phyloP scores from a whole-genome alignment of 2,329 filamentous ascomycete genomes.

The Pseudocercospora eumusae region DNA sequence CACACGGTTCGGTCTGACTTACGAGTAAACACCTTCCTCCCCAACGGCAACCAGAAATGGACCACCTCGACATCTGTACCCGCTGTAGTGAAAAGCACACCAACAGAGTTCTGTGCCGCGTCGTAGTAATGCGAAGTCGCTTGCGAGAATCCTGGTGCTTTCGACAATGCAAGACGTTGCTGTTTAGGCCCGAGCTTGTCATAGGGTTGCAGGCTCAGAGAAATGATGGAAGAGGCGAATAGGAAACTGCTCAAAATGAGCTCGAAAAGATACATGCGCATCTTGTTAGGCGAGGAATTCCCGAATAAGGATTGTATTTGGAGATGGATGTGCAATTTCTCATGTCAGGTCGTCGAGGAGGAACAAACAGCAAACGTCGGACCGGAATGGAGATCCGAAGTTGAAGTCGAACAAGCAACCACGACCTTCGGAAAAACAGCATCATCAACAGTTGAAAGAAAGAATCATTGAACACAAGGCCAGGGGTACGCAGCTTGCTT shows the following conservation, averaged over 20 bases:
- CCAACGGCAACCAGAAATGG: constrained; percentile 39
- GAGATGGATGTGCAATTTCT: too few species aligned
- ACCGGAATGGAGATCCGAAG: neutral
- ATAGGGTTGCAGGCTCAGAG: neutral
- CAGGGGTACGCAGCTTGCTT: constrained; percentile 1
- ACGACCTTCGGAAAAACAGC: neutral
- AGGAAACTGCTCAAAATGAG: neutral
- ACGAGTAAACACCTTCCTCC: constrained; percentile 34
- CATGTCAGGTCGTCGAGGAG: too few species aligned
- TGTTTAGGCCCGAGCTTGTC: constrained; percentile 6
- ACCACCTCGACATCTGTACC: constrained; percentile 24
- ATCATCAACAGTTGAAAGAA: neutral
- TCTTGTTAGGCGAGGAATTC: constrained; percentile 1
- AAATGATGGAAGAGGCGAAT: constrained; percentile 1
- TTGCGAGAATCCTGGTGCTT: neutral
- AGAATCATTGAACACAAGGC: neutral
- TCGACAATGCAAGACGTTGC: constrained; percentile 10
- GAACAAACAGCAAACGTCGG: neutral
- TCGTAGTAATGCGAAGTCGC: constrained; percentile 24
- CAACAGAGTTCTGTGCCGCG: constrained; percentile 35
- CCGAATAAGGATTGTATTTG: neutral
- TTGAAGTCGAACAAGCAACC: constrained; percentile 1
- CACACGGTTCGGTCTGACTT: constrained; percentile 13
- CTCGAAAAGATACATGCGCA: constrained; percentile 3
- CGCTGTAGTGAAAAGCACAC: constrained; percentile 33